Percentiles rank a stretch among this genome's conserved stretches.
These are phyloP conservation scores for Coprinopsis marcescibilis DNA, from an alignment of 768 basidiomycete species.

Conservation along the genomic window DNA sequence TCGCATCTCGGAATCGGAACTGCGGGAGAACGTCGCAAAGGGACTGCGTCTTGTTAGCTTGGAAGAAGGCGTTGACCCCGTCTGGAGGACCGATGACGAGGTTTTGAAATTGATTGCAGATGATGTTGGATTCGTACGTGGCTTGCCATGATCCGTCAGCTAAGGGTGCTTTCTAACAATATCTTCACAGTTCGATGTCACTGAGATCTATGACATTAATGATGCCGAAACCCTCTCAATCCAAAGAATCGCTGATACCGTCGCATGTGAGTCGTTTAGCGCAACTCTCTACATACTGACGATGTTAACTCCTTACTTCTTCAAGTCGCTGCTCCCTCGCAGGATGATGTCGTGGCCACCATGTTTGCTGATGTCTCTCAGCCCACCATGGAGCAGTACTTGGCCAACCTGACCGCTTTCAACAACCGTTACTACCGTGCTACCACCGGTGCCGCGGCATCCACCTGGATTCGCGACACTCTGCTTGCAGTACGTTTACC, in stretches of 20 bases:
- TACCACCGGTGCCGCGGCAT: constrained; percentile 24
- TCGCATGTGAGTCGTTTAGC: neutral
- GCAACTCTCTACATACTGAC: neutral
- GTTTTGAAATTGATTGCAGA: constrained; percentile 22
- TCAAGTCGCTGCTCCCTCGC: constrained; percentile 22
- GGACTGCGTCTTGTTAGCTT: constrained; percentile 27
- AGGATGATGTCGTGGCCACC: constrained; percentile 18
- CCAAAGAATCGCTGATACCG: no score
- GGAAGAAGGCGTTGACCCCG: constrained; percentile 22
- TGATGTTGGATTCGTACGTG: constrained; percentile 20
- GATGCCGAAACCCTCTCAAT: no score
- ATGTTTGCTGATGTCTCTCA: constrained; percentile 20
- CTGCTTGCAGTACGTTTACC: constrained; percentile 18
- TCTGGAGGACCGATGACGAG: constrained; percentile 28
- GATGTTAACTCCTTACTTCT: neutral
- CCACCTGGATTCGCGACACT: constrained; percentile 26
- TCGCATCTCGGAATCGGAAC: constrained; percentile 15
- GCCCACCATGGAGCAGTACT: constrained; percentile 23
- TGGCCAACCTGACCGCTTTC: constrained; percentile 27
- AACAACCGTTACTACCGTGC: constrained; percentile 32
- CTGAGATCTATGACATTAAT: constrained; percentile 24
- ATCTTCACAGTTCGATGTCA: constrained; percentile 26
- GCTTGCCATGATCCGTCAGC: neutral
- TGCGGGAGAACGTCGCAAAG: constrained; percentile 23
- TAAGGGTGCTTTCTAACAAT: neutral